phyloP scores from a whole-genome alignment of 495 filamentous ascomycete genomes.

The Lophiotrema nucula region DNA sequence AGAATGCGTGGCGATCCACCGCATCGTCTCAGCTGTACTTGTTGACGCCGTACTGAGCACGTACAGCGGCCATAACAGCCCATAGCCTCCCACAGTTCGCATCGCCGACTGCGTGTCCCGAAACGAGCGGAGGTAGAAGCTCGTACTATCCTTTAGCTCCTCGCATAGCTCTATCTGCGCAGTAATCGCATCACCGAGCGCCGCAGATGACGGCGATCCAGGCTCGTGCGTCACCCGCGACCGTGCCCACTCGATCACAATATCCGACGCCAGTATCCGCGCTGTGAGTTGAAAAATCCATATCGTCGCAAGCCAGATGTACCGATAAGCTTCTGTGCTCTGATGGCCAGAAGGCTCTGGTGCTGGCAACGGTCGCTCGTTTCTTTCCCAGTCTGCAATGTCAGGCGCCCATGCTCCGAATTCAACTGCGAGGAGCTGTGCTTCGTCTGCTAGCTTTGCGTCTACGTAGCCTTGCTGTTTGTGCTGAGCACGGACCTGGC shows the following conservation, averaged over 20 bases:
- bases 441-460: constrained; percentile 1
- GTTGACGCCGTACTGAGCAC: constrained; percentile 6
- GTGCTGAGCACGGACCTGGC: constrained; percentile 7
- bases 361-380: background rate
- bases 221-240: background rate
- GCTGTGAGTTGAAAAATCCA: constrained; percentile 9
- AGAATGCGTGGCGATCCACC: constrained; percentile 1
- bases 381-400: background rate
- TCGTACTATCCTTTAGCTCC: constrained; percentile 1
- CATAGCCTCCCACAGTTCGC: constrained; percentile 1
- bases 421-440: constrained; percentile 5
- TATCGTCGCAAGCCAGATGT: constrained; percentile 3
- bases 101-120: background rate
- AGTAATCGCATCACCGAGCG: background rate
- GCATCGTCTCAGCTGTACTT: background rate
- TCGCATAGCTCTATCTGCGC: constrained; percentile 5
- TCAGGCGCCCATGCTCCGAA: background rate
- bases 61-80: constrained; percentile 10
- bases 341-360: background rate
- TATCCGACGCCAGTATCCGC: constrained; percentile 6
- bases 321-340: background rate
- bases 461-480: constrained; percentile 4
- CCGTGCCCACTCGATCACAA: constrained; percentile 16
- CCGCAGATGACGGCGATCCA: background rate
- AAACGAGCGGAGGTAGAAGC: background rate